Evolutionary conservation across 2,329 filamentous ascomycete species (phyloP).

Genomic region (Exophiala bonariae): DNA sequence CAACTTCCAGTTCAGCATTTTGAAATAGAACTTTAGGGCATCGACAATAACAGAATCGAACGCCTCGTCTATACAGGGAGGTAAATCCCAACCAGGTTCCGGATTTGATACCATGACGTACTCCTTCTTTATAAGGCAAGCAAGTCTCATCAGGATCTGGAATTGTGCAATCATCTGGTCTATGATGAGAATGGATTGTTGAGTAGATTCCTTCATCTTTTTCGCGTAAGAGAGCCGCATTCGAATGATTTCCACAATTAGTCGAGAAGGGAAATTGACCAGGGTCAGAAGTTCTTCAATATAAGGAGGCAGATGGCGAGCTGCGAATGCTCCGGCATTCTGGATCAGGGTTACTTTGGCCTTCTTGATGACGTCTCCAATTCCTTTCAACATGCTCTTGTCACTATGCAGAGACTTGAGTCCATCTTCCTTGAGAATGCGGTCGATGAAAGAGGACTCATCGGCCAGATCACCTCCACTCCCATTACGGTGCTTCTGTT

Average conservation of each 20-base stretch:
- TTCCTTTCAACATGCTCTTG: conserved; percentile 78
- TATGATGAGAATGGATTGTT: conserved; percentile 89
- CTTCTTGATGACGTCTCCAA: conserved; percentile 86
- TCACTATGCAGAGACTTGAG: conserved; percentile 83
- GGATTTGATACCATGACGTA: conserved; percentile 81
- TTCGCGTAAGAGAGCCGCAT: conserved; percentile 87
- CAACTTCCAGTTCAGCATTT: conserved; percentile 96
- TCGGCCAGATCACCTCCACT: conserved; percentile 75
- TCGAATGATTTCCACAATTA: conserved; percentile 95
- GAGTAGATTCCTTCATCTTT: conserved; percentile 91
- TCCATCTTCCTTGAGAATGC: conserved; percentile 92
- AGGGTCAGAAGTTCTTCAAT: conserved; percentile 94
- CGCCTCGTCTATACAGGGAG: conserved; percentile 93
- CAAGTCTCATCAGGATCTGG: conserved; percentile 86
- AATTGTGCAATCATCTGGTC: conserved; percentile 98
- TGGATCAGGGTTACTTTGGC: conserved; percentile 87
- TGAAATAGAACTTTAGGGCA: conserved; percentile 96
- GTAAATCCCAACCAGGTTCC: conserved; percentile 90
- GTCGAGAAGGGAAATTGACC: conserved; percentile 93
- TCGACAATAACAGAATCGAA: conserved; percentile 92
- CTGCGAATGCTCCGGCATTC: conserved; percentile 80
- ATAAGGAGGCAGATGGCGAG: conserved; percentile 89
- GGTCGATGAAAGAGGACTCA: conserved; percentile 90
- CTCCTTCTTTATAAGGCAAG: conserved; percentile 87
- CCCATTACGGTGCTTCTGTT: conserved; percentile 68